These are phyloP conservation scores for Fistulifera solaris DNA, from an alignment of 108 stramenopile genomes.

Conservation along the genomic window DNA sequence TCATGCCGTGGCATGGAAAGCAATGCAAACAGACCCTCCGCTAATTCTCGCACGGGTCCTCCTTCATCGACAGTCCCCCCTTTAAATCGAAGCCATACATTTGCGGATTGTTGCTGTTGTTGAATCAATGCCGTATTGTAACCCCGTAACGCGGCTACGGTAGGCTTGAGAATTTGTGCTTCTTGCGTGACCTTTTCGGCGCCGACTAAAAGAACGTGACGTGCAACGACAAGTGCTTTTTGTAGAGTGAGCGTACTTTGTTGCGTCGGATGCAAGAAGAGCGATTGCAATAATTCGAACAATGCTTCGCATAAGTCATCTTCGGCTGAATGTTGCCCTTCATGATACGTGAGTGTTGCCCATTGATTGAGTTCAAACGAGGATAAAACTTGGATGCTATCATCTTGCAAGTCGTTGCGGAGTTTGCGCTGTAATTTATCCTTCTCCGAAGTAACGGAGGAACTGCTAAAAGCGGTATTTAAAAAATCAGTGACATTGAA, in stretches of 20 bases:
- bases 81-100: constrained; percentile 28
- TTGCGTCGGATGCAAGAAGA: constrained; percentile 26
- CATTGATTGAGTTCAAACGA: constrained; percentile 44
- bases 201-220: constrained; percentile 43
- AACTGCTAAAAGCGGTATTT: too few relatives aligned
- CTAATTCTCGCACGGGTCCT: constrained; percentile 42
- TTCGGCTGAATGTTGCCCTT: constrained; percentile 4
- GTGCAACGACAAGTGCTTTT: constrained; percentile 35
- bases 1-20: constrained; percentile 11
- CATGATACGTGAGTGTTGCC: constrained; percentile 47
- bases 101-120: constrained; percentile 24
- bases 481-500: too few relatives aligned
- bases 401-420: constrained; percentile 26
- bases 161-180: constrained; percentile 22
- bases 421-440: constrained; percentile 5
- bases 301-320: constrained; percentile 37
- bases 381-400: constrained; percentile 32
- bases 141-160: constrained; percentile 18
- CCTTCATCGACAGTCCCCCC: constrained; percentile 59
- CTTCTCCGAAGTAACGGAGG: neutral
- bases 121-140: constrained; percentile 51
- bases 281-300: constrained; percentile 33
- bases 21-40: constrained; percentile 19
- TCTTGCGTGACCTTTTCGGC: constrained; percentile 39
- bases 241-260: constrained; percentile 31